These are phyloP conservation scores for Clavariopsis aquatica DNA, from an alignment of 495 filamentous ascomycete species.

Conservation along the genomic window DNA sequence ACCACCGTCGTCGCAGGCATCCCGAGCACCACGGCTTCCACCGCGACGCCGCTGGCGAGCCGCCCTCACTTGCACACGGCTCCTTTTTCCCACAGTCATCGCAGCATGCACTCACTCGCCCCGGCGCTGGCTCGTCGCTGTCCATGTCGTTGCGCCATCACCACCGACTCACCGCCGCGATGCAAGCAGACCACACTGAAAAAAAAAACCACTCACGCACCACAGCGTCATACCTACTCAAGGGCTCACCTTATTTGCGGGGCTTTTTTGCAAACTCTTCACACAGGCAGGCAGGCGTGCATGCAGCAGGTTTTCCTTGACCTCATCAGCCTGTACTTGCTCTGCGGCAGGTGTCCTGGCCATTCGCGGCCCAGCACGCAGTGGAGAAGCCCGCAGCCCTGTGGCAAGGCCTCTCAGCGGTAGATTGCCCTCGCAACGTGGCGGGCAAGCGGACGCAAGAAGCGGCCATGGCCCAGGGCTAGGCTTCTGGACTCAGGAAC, in stretches of 20 bases:
- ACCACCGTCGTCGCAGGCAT: background rate
- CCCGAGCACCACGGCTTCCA: background rate
- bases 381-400: conserved; percentile 8
- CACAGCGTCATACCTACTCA: no score
- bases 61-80: no score
- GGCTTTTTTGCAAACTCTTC: background rate
- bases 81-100: no score
- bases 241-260: no score
- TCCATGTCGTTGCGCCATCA: no score
- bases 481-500: conserved; percentile 6
- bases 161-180: background rate
- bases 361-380: background rate
- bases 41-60: background rate
- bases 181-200: background rate
- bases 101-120: no score
- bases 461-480: background rate
- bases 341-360: background rate
- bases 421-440: conserved; percentile 21
- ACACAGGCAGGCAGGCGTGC: background rate
- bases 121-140: no score
- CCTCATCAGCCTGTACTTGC: background rate
- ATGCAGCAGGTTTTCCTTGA: background rate
- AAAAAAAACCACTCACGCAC: no score
- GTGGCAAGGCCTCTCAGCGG: conserved; percentile 2
- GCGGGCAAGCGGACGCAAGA: conserved; percentile 1